These are phyloP conservation scores for Sclerotinia nivalis DNA, from an alignment of 2,329 filamentous ascomycete genomes.

Conservation along the genomic window DNA sequence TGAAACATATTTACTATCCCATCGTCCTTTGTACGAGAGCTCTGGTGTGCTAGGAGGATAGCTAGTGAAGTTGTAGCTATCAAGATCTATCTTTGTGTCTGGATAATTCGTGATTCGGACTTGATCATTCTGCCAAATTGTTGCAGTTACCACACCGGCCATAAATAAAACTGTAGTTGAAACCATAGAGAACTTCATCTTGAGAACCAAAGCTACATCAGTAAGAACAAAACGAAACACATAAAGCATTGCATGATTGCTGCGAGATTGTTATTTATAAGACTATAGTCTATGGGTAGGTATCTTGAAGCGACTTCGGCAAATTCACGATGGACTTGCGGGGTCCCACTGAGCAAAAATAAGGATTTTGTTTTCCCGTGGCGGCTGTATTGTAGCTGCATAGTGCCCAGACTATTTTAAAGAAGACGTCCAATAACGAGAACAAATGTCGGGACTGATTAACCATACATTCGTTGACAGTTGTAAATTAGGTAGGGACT, in stretches of 20 bases:
- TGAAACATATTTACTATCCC: constrained; percentile 60
- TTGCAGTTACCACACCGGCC: constrained; percentile 28
- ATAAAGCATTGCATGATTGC: background rate
- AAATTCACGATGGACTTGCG: constrained; percentile 11
- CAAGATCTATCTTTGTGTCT: constrained; percentile 44
- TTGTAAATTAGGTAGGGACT: background rate
- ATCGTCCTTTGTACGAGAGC: constrained; percentile 62
- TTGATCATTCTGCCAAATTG: constrained; percentile 42
- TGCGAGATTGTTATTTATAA: background rate
- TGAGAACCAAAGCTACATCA: background rate
- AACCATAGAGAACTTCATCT: constrained; percentile 27
- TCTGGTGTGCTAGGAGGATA: constrained; percentile 55
- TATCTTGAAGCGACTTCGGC: constrained; percentile 2
- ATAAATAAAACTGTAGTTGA: constrained; percentile 7
- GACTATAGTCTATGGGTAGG: background rate
- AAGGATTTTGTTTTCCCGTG: constrained; percentile 16
- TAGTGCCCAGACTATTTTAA: background rate
- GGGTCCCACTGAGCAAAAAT: constrained; percentile 8
- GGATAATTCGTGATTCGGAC: constrained; percentile 46
- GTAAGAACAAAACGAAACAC: background rate
- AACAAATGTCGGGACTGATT: background rate
- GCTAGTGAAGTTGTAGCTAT: constrained; percentile 47
- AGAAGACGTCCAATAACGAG: background rate
- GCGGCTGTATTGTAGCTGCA: constrained; percentile 19
- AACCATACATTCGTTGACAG: background rate